phyloP scores from a whole-genome alignment of 2,329 filamentous ascomycete genomes.

The Paramyrothecium sp. region DNA sequence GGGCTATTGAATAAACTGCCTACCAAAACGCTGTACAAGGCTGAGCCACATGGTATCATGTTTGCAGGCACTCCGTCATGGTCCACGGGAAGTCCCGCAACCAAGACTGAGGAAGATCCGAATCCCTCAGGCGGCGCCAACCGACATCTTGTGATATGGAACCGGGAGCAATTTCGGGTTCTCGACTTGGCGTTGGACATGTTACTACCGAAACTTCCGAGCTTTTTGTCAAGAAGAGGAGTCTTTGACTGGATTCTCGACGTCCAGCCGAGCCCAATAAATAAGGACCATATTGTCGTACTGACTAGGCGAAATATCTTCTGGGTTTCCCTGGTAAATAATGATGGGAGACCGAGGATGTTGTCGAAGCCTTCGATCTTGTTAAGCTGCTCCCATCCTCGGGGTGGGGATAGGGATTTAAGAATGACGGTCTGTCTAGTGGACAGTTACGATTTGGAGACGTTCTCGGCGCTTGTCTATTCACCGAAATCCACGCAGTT shows the following conservation, averaged over 20 bases:
- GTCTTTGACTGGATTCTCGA: slow-evolving; percentile 51
- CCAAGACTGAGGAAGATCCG: not conserved
- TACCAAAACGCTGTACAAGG: slow-evolving; percentile 19
- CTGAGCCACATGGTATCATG: slow-evolving; percentile 40
- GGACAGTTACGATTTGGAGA: slow-evolving; percentile 15
- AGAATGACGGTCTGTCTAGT: slow-evolving; percentile 26
- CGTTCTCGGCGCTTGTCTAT: slow-evolving; percentile 30
- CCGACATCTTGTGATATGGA: slow-evolving; percentile 24
- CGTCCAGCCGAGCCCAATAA: slow-evolving; percentile 44
- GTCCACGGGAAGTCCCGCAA: not conserved
- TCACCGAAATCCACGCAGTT: slow-evolving; percentile 28
- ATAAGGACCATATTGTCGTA: slow-evolving; percentile 52
- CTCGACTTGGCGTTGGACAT: slow-evolving; percentile 33
- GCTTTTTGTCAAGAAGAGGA: slow-evolving; percentile 17
- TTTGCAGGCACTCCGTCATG: slow-evolving; percentile 30
- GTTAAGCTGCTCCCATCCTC: slow-evolving; percentile 25
- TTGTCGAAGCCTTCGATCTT: slow-evolving; percentile 19
- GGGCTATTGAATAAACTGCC: slow-evolving; percentile 35
- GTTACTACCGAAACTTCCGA: slow-evolving; percentile 22
- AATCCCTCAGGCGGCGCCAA: not conserved
- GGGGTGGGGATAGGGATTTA: slow-evolving; percentile 18
- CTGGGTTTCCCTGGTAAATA: slow-evolving; percentile 40
- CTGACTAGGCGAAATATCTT: slow-evolving; percentile 54
- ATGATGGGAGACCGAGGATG: slow-evolving; percentile 5
- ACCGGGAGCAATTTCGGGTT: slow-evolving; percentile 28